Evolutionary conservation across 257 asterid species (phyloP), one percentile per base, ranked within the genome.

Genomic region (Forsythia suspensa): DNA sequence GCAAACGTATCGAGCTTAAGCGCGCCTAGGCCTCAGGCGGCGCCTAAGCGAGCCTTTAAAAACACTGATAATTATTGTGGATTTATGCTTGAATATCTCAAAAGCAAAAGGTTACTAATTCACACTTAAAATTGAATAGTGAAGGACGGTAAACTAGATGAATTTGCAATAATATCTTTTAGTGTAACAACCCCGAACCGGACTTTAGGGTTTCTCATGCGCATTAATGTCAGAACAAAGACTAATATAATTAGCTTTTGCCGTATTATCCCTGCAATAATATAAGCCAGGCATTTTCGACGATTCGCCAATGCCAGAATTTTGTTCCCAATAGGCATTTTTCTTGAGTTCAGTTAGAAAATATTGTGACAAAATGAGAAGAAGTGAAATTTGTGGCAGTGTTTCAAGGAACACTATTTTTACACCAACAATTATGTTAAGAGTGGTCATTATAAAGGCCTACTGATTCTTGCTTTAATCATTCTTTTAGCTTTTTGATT

Each of bases 191-290:
- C 61, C 2, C 8, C 6, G 57, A 81, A 51, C 6, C 85, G 75
- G 79, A 81, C 71, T 67, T 71, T 81, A 18, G 85, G 85, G 37
- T 20, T 61, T 48, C 15, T 76, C 9, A 46, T 21, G 12, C 78
- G 84, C 73, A 76, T 43, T 8, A 81, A 42, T 3, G n/a, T 76
- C 10, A 81, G 36, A 10, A 77, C 76, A n/a, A 81, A 72, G 72
- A 41, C 76, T 41, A 77, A 3, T 42, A 81, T 72, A 70, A 77
- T 72, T 77, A 77, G 66, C 75, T 51, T 67, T 73, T 81, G 75
- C 16, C 77, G 81, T 11, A 66, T 73, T 11, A 81, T 51, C 24
- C 72, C 85, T 24, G 37, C 37, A 6, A 71, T 37, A 5, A 73
- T 34, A 73, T 18, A 39, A 34, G 79, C 37, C 66, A 81, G 20